Evolutionary conservation across 768 basidiomycete species (phyloP).

Genomic region (Xerocomellus chrysenteron): DNA sequence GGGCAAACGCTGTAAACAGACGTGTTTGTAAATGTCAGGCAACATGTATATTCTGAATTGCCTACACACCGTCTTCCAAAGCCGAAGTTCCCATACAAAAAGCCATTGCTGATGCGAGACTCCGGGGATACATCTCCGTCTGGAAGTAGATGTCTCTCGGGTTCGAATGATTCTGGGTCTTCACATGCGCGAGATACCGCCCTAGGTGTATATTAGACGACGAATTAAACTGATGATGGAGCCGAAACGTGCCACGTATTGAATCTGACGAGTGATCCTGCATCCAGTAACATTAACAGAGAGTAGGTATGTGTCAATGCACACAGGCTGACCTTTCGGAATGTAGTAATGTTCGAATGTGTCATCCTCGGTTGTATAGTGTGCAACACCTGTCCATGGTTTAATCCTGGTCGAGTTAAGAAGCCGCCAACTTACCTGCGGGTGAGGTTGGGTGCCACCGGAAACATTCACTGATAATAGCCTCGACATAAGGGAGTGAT

Average conservation of each 20-base stretch:
- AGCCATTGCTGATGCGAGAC: background rate
- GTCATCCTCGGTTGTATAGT: constrained; percentile 5
- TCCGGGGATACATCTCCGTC: background rate
- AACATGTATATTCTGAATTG: background rate
- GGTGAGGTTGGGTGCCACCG: constrained; percentile 5
- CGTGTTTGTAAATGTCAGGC: background rate
- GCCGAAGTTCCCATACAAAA: constrained; percentile 1
- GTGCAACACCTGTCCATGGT: background rate
- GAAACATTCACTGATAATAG: constrained; percentile 8
- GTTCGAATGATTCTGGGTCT: background rate
- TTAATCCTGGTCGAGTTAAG: background rate
- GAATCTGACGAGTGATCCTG: background rate
- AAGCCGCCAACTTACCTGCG: background rate
- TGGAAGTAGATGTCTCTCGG: background rate
- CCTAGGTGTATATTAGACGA: background rate
- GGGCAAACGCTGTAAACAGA: background rate
- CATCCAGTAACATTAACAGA: background rate
- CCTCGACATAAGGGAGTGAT: constrained; percentile 19
- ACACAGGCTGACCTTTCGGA: background rate
- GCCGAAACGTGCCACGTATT: background rate
- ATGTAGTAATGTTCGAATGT: constrained; percentile 1
- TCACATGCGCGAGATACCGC: background rate
- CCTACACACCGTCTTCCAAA: background rate
- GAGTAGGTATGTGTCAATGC: background rate
- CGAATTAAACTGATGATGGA: background rate